These are phyloP conservation scores for Russula emetica DNA, from an alignment of 768 basidiomycete genomes.

Conservation along the genomic window DNA sequence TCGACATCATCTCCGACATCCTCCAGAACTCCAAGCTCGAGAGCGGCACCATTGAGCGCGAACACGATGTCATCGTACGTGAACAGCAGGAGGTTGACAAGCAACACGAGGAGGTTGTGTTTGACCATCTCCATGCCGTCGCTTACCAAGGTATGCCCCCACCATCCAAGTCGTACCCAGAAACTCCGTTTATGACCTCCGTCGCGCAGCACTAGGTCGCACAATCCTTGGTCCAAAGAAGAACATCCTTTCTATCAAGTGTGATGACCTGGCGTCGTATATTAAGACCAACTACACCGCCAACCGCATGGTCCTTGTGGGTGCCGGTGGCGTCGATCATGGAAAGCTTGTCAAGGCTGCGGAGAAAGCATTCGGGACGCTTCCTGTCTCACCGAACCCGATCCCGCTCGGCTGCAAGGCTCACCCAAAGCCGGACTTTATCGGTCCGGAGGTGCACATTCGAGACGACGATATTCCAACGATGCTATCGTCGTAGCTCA, in stretches of 20 bases:
- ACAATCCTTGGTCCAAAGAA: constrained; percentile 96
- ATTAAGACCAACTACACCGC: constrained; percentile 98
- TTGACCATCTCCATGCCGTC: constrained; percentile 94
- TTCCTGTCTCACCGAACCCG: constrained; percentile 84
- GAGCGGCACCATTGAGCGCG: constrained; percentile 79
- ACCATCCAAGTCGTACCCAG: not conserved
- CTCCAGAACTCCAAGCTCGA: constrained; percentile 96
- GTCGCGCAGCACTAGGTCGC: constrained; percentile 77
- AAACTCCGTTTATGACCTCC: constrained; percentile 17
- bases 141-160: constrained; percentile 83
- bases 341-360: constrained; percentile 89
- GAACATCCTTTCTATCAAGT: constrained; percentile 94
- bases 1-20: constrained; percentile 98
- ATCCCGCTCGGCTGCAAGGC: constrained; percentile 80
- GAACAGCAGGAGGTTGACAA: constrained; percentile 99
- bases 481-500: constrained; percentile 90
- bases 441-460: constrained; percentile 92
- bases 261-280: constrained; percentile 82
- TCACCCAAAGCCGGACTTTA: constrained; percentile 74
- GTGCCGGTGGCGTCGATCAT: constrained; percentile 93
- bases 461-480: constrained; percentile 89
- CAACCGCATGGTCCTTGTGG: constrained; percentile 98
- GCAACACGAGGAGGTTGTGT: constrained; percentile 96
- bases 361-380: constrained; percentile 84
- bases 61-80: constrained; percentile 92